These are phyloP conservation scores for Dryas integrifolia DNA, from an alignment of 331 rosid genomes.

Conservation along the genomic window DNA sequence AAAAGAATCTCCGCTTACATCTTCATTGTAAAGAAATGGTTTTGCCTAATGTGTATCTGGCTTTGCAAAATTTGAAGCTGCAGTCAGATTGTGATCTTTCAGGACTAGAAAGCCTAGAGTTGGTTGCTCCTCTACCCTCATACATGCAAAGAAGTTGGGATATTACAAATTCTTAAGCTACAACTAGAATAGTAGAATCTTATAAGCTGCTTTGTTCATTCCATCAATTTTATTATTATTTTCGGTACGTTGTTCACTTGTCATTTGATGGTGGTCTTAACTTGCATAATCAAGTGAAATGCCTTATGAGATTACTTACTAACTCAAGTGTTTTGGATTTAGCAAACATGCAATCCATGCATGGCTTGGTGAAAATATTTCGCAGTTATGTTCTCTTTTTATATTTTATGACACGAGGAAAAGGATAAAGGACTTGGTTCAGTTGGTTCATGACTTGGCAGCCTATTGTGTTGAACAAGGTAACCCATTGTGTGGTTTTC, in stretches of 20 bases:
- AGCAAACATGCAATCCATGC: background rate
- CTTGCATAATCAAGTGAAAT: background rate
- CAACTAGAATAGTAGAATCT: background rate
- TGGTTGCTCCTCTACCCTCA: conserved; percentile 66
- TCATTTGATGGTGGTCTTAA: background rate
- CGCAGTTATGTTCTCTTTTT: background rate
- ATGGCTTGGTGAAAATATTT: background rate
- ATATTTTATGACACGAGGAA: background rate
- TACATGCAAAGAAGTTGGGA: conserved; percentile 93
- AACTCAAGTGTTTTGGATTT: background rate
- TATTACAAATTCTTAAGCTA: conserved; percentile 41
- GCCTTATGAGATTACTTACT: background rate
- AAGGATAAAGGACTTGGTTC: no score
- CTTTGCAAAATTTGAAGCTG: conserved; percentile 47
- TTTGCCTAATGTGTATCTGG: conserved; percentile 65
- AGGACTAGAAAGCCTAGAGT: conserved; percentile 50
- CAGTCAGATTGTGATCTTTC: conserved; percentile 53
- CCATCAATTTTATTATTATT: background rate
- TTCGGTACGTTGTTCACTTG: background rate
- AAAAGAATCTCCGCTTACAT: conserved; percentile 64
- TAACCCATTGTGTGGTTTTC: no score
- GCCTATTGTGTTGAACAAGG: no score
- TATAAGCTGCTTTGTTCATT: conserved; percentile 7
- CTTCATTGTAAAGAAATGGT: conserved; percentile 81
- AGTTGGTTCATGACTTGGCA: no score